A percentile compares a stretch with the other conserved stretches of the same genome.
Conservation (phyloP, 306 rosid species). For the Vigna nakashimae region DNA sequence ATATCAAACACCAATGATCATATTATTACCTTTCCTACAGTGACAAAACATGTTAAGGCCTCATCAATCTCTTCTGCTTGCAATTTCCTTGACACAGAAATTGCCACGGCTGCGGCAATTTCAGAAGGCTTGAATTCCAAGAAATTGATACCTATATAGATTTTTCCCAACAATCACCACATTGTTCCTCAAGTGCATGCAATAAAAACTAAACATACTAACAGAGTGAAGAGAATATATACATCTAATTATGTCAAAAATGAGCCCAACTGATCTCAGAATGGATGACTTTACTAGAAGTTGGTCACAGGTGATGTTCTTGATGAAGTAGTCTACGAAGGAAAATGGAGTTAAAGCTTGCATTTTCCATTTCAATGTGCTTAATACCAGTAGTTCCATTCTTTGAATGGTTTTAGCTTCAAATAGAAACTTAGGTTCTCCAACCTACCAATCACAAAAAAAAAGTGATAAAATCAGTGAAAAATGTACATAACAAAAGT, state of each 20-base stretch:
- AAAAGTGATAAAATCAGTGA: background rate
- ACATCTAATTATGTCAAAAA: conserved; percentile 63
- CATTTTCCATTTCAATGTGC: conserved; percentile 79
- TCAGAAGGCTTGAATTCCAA: conserved; percentile 90
- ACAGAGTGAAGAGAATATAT: conserved; percentile 24
- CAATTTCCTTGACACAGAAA: conserved; percentile 55
- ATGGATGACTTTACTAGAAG: conserved; percentile 40
- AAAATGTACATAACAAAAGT: conserved; percentile 11
- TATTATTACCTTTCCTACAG: conserved; percentile 66
- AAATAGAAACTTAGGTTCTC: conserved; percentile 63
- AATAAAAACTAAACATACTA: background rate
- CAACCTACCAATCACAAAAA: conserved; percentile 54
- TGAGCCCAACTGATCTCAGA: conserved; percentile 54
- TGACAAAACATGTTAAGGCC: conserved; percentile 51
- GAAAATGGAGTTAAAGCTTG: conserved; percentile 70
- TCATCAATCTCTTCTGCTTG: conserved; percentile 55
- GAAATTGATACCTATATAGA: conserved; percentile 78
- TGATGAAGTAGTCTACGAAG: conserved; percentile 67
- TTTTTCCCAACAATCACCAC: conserved; percentile 46
- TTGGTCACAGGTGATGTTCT: conserved; percentile 52
- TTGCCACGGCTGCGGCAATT: conserved; percentile 83
- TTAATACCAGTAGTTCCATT: conserved; percentile 78
- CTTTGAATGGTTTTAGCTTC: conserved; percentile 57
- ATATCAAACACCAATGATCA: conserved; percentile 1
- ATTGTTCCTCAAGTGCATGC: conserved; percentile 44